Conservation (phyloP, 495 filamentous ascomycete species). For the Trichoderma virens region DNA sequence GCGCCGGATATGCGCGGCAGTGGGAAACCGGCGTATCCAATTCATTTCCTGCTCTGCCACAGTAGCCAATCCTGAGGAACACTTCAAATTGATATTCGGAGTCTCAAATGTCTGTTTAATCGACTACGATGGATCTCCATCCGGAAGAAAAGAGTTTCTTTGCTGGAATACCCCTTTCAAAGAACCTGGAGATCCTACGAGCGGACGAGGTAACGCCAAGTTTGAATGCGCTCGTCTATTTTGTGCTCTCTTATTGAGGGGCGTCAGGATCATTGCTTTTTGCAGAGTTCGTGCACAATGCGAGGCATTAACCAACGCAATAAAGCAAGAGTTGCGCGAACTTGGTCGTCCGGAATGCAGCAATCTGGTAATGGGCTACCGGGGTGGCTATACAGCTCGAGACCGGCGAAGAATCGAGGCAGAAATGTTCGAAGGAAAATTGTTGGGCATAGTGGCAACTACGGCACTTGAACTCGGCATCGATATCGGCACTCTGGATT, state of each 20-base stretch:
- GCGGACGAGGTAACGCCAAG: constrained; percentile 75
- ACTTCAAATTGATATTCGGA: constrained; percentile 94
- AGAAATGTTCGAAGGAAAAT: constrained; percentile 94
- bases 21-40: constrained; percentile 81
- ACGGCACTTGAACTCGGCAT: constrained; percentile 89
- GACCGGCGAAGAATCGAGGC: constrained; percentile 84
- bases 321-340: constrained; percentile 64
- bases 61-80: constrained; percentile 85
- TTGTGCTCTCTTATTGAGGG: constrained; percentile 79
- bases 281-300: constrained; percentile 81
- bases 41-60: constrained; percentile 98
- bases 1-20: constrained; percentile 78
- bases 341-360: constrained; percentile 68
- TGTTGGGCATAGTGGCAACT: constrained; percentile 90
- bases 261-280: constrained; percentile 91
- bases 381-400: constrained; percentile 92
- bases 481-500: constrained; percentile 92
- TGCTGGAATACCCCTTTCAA: constrained; percentile 98
- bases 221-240: constrained; percentile 82
- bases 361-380: constrained; percentile 84
- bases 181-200: constrained; percentile 78
- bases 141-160: constrained; percentile 88
- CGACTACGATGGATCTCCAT: constrained; percentile 89
- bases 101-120: constrained; percentile 66
- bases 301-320: constrained; percentile 75